Conservation (phyloP, 179 eudicot genomes). For the Corrigiola litoralis region DNA sequence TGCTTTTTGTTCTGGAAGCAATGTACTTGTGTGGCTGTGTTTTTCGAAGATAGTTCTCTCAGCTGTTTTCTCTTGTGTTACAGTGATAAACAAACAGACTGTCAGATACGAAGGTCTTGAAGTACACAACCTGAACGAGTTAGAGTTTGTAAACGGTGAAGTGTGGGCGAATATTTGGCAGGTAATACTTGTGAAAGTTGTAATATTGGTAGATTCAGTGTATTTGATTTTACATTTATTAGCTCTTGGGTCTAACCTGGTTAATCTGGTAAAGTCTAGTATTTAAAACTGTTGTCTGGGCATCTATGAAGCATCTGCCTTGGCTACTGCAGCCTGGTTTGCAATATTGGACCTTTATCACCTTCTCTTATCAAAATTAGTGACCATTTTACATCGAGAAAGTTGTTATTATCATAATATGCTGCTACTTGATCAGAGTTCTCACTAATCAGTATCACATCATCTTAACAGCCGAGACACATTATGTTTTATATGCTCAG, state of each 20-base stretch:
- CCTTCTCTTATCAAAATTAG: neutral
- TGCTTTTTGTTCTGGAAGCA: neutral
- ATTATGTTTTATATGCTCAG: no score
- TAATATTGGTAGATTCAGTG: neutral
- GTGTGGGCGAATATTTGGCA: constrained; percentile 94
- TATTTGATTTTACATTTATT: neutral
- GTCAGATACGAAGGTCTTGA: constrained; percentile 62
- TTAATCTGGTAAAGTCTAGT: neutral
- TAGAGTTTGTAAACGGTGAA: constrained; percentile 85
- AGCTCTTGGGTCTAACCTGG: neutral
- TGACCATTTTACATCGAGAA: neutral
- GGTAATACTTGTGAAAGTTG: constrained; percentile 35
- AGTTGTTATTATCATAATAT: neutral
- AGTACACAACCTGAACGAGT: constrained; percentile 75
- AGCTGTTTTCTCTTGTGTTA: constrained; percentile 14
- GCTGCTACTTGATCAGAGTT: neutral
- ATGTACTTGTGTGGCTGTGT: no score
- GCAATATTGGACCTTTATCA: neutral
- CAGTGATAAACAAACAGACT: constrained; percentile 53
- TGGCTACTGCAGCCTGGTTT: neutral
- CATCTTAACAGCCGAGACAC: neutral
- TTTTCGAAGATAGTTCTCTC: neutral
- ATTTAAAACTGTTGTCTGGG: neutral
- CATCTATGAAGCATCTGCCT: neutral
- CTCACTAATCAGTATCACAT: neutral